Conservation (phyloP, 2,329 filamentous ascomycete species). For the Microdochium paspali region DNA sequence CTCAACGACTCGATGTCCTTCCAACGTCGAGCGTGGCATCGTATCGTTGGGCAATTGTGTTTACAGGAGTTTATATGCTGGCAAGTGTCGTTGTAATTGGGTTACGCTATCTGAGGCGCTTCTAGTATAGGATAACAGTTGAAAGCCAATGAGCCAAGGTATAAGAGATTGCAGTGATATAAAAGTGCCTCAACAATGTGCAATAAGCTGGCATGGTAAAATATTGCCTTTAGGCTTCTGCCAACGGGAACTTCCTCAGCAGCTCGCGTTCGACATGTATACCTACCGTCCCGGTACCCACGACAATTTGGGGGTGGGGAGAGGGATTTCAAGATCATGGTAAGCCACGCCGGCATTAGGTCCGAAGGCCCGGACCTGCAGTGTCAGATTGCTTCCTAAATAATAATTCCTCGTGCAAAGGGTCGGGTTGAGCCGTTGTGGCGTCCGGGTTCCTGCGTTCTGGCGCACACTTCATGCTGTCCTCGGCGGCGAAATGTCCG, state of each 20-base stretch:
- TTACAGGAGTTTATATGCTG: conserved; percentile 9
- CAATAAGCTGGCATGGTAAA: too few species aligned
- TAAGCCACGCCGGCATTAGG: conserved; percentile 5
- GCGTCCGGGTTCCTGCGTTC: too few species aligned
- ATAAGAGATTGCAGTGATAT: too few species aligned
- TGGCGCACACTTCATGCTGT: too few species aligned
- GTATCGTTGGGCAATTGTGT: conserved; percentile 8
- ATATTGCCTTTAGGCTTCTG: conserved; percentile 13
- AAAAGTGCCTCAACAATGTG: too few species aligned
- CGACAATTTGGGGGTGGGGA: conserved; percentile 12
- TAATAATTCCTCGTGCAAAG: too few species aligned
- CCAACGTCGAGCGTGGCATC: neutral
- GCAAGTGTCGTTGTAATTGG: conserved; percentile 6
- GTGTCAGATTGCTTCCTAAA: too few species aligned
- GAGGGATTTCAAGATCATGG: conserved; percentile 13
- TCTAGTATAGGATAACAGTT: too few species aligned
- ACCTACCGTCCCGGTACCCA: conserved; percentile 13
- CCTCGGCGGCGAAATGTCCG: too few species aligned
- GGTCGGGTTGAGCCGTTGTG: too few species aligned
- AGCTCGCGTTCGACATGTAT: conserved; percentile 14
- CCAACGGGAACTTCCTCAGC: conserved; percentile 12
- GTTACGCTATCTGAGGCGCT: conserved; percentile 3
- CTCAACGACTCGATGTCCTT: conserved; percentile 2
- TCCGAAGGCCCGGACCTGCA: too few species aligned
- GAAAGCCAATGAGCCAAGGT: too few species aligned